Conservation (phyloP, 352 stramenopile genomes). For the Globisporangium acanthophoron region DNA sequence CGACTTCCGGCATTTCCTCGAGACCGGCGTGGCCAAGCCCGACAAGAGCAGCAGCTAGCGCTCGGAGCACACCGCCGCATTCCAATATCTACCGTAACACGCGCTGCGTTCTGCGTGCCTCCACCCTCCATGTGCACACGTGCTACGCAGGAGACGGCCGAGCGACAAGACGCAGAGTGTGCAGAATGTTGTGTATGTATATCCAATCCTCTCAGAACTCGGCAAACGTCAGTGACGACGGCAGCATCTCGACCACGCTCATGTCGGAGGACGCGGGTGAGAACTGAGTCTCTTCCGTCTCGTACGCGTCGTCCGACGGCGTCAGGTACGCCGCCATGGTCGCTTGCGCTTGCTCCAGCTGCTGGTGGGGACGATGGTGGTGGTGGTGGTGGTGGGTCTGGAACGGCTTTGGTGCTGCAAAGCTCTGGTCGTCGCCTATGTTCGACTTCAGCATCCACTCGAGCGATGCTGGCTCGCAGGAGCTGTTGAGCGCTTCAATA, state of each 20-base stretch:
- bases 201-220: conserved; percentile 17
- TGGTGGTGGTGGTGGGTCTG: background rate
- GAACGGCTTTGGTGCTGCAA: background rate
- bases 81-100: background rate
- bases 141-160: too few relatives aligned
- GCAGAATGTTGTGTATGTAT: background rate
- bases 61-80: background rate
- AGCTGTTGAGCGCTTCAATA: conserved; percentile 6
- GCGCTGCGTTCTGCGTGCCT: background rate
- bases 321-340: conserved; percentile 43
- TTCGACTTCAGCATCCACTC: conserved; percentile 62
- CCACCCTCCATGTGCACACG: too few relatives aligned
- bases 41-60: conserved; percentile 19
- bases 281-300: conserved; percentile 16
- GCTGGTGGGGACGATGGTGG: conserved; percentile 2
- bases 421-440: conserved; percentile 31
- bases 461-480: conserved; percentile 32
- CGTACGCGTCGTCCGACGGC: conserved; percentile 34
- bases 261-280: conserved; percentile 28
- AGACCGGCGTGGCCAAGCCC: conserved; percentile 48
- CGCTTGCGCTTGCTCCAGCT: conserved; percentile 7
- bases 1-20: conserved; percentile 79
- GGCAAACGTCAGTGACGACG: conserved; percentile 25
- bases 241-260: conserved; percentile 26
- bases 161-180: background rate